Evolutionary conservation across 2,329 filamentous ascomycete genomes (phyloP).

Genomic region (Dactylellina drechsleri): DNA sequence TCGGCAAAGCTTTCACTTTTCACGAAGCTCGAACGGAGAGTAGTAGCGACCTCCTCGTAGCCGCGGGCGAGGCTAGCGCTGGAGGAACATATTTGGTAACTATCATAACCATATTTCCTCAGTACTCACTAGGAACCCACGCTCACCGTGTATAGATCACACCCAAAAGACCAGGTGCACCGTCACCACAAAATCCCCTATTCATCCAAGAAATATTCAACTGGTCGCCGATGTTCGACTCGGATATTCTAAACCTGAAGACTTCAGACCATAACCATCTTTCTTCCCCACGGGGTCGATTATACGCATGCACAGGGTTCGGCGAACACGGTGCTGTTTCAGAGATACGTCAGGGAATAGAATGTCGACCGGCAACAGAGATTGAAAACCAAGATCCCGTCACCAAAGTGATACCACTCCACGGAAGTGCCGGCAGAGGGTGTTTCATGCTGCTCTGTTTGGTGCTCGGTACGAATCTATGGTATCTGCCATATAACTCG

Average conservation of each 20-base stretch:
- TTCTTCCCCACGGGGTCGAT: constrained; percentile 59
- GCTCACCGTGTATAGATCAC: constrained; percentile 21
- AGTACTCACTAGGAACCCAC: neutral
- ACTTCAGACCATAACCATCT: constrained; percentile 55
- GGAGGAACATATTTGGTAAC: constrained; percentile 78
- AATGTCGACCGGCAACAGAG: constrained; percentile 68
- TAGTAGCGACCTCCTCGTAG: constrained; percentile 78
- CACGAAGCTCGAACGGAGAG: constrained; percentile 60
- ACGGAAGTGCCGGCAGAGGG: constrained; percentile 24
- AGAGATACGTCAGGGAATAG: constrained; percentile 75
- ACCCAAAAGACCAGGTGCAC: constrained; percentile 26
- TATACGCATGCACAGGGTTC: constrained; percentile 75
- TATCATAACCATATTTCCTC: neutral
- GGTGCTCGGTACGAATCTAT: constrained; percentile 31
- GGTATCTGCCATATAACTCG: constrained; percentile 37
- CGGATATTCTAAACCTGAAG: constrained; percentile 60
- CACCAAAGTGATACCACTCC: constrained; percentile 43
- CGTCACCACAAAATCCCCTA: constrained; percentile 65
- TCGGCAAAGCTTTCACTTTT: constrained; percentile 83
- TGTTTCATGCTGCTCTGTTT: constrained; percentile 34
- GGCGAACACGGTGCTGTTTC: constrained; percentile 72
- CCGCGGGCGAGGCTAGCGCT: constrained; percentile 79
- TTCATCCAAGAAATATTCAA: constrained; percentile 62
- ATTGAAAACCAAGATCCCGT: constrained; percentile 36
- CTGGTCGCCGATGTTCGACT: constrained; percentile 68